Percentiles rank a stretch among this genome's conserved stretches.
phyloP scores from a whole-genome alignment of 2,329 filamentous ascomycete genomes.

The Gliomastix tumulicola region DNA sequence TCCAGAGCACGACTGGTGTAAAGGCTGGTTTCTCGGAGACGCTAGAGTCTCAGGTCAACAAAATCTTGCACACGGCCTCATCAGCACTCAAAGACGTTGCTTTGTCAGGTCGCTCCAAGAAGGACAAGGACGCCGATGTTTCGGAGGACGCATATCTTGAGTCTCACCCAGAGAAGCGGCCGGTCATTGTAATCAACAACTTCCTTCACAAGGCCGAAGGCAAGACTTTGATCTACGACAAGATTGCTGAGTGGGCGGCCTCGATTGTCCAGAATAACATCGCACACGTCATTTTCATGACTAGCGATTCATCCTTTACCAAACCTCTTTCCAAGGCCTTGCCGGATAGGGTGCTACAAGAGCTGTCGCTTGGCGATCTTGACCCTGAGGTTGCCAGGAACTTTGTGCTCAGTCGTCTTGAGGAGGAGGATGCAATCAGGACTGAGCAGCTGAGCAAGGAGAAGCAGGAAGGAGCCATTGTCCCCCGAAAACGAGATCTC shows the following conservation, averaged over 20 bases:
- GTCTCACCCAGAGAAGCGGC: conserved; percentile 74
- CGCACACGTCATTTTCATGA: conserved; percentile 91
- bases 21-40: conserved; percentile 95
- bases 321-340: conserved; percentile 83
- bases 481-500: conserved; percentile 37
- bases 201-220: conserved; percentile 76
- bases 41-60: conserved; percentile 78
- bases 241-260: conserved; percentile 85
- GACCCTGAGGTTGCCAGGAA: conserved; percentile 80
- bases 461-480: conserved; percentile 15
- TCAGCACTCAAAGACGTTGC: conserved; percentile 73
- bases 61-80: conserved; percentile 81
- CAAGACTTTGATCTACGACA: conserved; percentile 61
- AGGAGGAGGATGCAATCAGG: conserved; percentile 33
- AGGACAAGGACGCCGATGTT: conserved; percentile 65
- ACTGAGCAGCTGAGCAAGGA: conserved; percentile 16
- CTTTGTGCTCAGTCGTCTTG: conserved; percentile 80
- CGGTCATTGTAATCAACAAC: conserved; percentile 86
- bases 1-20: conserved; percentile 87
- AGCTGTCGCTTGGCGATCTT: conserved; percentile 79
- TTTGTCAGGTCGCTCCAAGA: conserved; percentile 60
- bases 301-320: conserved; percentile 79
- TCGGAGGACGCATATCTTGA: conserved; percentile 85
- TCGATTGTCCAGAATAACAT: conserved; percentile 78
- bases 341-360: conserved; percentile 84